Percentiles rank a stretch among this genome's conserved stretches.
These are phyloP conservation scores for Colletotrichum aenigma DNA, from an alignment of 2,329 filamentous ascomycete genomes.

Conservation along the genomic window DNA sequence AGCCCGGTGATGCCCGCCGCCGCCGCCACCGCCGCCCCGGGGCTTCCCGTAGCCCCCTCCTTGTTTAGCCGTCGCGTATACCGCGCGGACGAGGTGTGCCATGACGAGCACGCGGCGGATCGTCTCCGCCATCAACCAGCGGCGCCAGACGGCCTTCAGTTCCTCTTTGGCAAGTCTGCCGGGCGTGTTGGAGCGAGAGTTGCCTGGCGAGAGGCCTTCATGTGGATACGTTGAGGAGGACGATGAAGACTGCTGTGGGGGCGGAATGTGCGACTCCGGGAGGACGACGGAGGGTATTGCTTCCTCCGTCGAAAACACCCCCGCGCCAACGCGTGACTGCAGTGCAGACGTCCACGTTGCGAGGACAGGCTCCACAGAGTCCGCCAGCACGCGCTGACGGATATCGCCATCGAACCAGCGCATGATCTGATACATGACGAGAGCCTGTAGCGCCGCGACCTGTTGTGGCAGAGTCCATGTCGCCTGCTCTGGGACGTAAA, in stretches of 20 bases:
- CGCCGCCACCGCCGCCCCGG: background rate
- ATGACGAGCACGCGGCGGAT: conserved; percentile 19
- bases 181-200: conserved; percentile 13
- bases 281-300: background rate
- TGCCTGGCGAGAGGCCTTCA: conserved; percentile 3
- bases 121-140: conserved; percentile 22
- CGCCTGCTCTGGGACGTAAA: conserved; percentile 19
- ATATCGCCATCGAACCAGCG: conserved; percentile 27
- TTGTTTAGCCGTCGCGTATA: conserved; percentile 18
- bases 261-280: background rate
- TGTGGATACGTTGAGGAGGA: conserved; percentile 5
- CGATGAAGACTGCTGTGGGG: background rate
- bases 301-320: conserved; percentile 12
- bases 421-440: conserved; percentile 27
- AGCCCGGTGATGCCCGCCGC: background rate
- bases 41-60: conserved; percentile 7
- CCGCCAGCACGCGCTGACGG: conserved; percentile 24
- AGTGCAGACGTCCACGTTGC: conserved; percentile 21
- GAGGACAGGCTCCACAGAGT: conserved; percentile 21
- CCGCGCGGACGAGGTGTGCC: conserved; percentile 20
- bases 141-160: conserved; percentile 21
- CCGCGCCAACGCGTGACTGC: conserved; percentile 15
- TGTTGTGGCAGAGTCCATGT: conserved; percentile 23
- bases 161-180: conserved; percentile 6
- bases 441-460: conserved; percentile 23